Evolutionary conservation across 2,329 filamentous ascomycete genomes (phyloP), one percentile per base, ranked within the genome.

Genomic region (Colletotrichum paranaense): DNA sequence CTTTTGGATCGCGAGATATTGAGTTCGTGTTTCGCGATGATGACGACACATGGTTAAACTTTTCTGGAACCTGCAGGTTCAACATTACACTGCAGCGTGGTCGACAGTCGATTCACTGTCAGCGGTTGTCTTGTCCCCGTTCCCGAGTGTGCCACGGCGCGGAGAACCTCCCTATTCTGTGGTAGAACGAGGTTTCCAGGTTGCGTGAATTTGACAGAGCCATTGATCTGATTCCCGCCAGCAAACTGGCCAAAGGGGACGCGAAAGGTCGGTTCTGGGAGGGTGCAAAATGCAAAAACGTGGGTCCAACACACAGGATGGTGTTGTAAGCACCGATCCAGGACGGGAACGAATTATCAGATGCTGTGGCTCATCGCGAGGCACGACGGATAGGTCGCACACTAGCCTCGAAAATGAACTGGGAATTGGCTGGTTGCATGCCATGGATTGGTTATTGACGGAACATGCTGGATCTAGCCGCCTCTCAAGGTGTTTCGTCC

Each of bases 341-440:
- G 68, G 28, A 53, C 30, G 63, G 52, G 52, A 72, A 74, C 59
- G 46, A 42, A 28, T 62, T 72, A 67, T 72, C 52, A 67, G 62
- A 72, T 58, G 30, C 62, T 26, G 63, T 68, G 59, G 42, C 42
- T 49, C 42, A 49, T 49, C 42, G 42, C 42, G 19, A 30, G 38
- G 42, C 57, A 58, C 30, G 24, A 30, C 53, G 56, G 56, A 63
- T 58, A n/a, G 28, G 72, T 63, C 62, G 59, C 16, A 68, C 68
- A 35, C n/a, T 38, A 49, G 26, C 42, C 24, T 62, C 58, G 56
- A 52, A 62, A 72, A 56, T 35, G 24, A 57, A 57, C 49, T 11
- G 5, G 46, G 32, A 22, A n/a, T 24, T 8, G 28, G 32, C 26
- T 30, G 16, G 46, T 55, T 26, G 46, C 66, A 69, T 64, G 59